Evolutionary conservation across 208 protist genomes (phyloP).

Genomic region (Trypanosoma melophagium): DNA sequence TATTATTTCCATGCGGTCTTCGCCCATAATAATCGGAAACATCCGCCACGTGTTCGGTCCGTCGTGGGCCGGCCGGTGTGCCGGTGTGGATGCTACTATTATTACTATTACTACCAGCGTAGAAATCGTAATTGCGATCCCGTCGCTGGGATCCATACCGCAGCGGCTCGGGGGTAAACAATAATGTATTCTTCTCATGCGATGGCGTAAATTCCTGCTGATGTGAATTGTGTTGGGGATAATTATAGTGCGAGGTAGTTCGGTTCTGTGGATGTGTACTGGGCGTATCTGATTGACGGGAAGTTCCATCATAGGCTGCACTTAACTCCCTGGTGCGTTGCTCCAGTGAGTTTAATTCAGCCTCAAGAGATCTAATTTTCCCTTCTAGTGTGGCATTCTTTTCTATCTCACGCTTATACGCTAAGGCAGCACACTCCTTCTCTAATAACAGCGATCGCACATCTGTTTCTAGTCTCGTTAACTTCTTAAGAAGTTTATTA

Average conservation of each 20-base stretch:
- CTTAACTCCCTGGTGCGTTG: constrained; percentile 14
- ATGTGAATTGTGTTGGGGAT: neutral
- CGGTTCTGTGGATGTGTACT: no score
- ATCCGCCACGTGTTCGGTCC: no score
- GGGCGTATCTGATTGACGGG: neutral
- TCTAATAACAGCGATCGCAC: constrained; percentile 50
- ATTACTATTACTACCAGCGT: neutral
- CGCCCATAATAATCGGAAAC: no score
- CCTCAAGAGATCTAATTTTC: constrained; percentile 43
- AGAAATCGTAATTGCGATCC: neutral
- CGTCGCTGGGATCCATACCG: neutral
- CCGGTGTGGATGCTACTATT: no score
- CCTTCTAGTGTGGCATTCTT: constrained; percentile 44
- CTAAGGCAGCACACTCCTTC: constrained; percentile 61
- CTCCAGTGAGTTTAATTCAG: constrained; percentile 31
- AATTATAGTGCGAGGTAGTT: no score
- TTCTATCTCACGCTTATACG: constrained; percentile 55
- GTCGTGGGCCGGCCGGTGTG: no score
- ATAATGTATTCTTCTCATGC: neutral
- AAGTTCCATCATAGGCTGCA: constrained; percentile 10
- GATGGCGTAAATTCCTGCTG: neutral
- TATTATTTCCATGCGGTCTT: no score
- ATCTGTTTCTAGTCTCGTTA: constrained; percentile 52
- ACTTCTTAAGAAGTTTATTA: constrained; percentile 34
- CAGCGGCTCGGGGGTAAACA: neutral